These are phyloP conservation scores for Sophora flavescens DNA, from an alignment of 306 rosid species.

Conservation along the genomic window DNA sequence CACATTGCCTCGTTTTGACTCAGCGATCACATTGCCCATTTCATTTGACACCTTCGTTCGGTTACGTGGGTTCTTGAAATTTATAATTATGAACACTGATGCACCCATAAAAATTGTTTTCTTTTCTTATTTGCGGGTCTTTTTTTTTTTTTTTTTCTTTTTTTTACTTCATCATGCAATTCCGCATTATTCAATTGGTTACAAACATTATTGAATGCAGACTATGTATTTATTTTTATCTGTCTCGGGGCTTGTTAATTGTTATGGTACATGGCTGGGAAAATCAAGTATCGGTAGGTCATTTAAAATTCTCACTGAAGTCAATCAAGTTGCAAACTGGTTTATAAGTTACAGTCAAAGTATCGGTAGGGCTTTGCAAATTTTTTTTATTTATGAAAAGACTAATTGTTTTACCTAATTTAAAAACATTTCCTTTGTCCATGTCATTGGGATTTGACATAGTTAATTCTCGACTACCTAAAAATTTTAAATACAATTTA, in stretches of 20 bases:
- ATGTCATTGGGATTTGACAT: too few relatives aligned
- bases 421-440: too few relatives aligned
- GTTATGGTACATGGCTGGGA: background rate
- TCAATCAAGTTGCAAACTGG: background rate
- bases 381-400: background rate
- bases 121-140: background rate
- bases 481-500: background rate
- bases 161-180: background rate
- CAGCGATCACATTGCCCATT: background rate
- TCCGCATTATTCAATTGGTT: background rate
- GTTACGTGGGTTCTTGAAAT: background rate
- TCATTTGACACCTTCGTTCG: background rate
- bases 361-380: conserved; percentile 11
- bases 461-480: too few relatives aligned
- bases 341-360: background rate
- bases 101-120: background rate
- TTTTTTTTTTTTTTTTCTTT: background rate
- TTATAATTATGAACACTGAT: background rate
- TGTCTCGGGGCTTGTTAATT: background rate
- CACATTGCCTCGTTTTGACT: background rate
- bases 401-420: background rate
- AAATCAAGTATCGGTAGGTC: background rate
- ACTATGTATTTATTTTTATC: background rate
- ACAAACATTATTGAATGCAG: background rate
- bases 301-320: too few relatives aligned